phyloP scores from a whole-genome alignment of 495 filamentous ascomycete genomes.

The Mycothermus thermophilus region DNA sequence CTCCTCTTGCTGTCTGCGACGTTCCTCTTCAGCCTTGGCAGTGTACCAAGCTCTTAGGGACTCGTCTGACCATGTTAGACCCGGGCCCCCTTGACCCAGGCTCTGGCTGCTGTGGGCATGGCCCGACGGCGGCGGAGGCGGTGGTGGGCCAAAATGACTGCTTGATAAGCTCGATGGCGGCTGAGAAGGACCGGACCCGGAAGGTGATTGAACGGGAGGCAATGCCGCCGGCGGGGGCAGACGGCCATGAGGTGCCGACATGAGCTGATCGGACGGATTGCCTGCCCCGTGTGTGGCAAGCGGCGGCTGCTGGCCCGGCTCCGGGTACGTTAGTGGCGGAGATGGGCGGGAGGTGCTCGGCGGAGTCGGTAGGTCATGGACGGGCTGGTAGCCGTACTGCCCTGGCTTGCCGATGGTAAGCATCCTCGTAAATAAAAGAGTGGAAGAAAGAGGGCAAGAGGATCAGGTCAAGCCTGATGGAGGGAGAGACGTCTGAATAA shows the following conservation, averaged over 20 bases:
- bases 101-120: constrained; percentile 27
- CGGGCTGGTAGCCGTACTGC: constrained; percentile 51
- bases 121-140: too few species aligned
- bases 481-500: constrained; percentile 4
- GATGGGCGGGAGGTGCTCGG: constrained; percentile 46
- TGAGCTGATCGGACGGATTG: constrained; percentile 36
- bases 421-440: constrained; percentile 30
- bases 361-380: constrained; percentile 56
- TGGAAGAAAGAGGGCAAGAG: constrained; percentile 8
- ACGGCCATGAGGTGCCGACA: constrained; percentile 62
- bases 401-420: constrained; percentile 56
- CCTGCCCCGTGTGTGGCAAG: constrained; percentile 23
- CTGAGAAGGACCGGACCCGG: constrained; percentile 19
- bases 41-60: constrained; percentile 69
- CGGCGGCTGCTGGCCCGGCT: constrained; percentile 31
- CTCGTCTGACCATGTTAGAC: constrained; percentile 64
- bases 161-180: constrained; percentile 16
- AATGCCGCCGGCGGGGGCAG: constrained; percentile 63
- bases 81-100: constrained; percentile 47
- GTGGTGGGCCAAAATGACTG: constrained; percentile 22
- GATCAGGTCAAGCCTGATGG: constrained; percentile 6
- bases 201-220: constrained; percentile 41
- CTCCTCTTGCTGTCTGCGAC: too few species aligned
- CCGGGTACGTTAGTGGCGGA: constrained; percentile 40
- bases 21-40: constrained; percentile 78